These are phyloP conservation scores for Talaromyces sp. DNA, from an alignment of 2,329 filamentous ascomycete species.

Conservation along the genomic window DNA sequence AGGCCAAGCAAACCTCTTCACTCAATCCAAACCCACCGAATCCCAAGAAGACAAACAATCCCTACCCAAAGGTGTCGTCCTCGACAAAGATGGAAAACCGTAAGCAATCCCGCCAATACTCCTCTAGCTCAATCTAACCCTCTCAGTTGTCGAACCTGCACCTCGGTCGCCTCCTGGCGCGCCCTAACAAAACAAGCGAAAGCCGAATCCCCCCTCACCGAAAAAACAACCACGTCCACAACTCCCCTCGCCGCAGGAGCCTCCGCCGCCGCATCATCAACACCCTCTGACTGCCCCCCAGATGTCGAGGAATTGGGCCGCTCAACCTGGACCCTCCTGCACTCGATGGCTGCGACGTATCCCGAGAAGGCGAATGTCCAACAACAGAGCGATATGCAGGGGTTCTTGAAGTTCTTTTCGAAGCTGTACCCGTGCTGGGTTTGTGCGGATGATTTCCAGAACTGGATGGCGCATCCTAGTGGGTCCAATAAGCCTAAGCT, in stretches of 20 bases:
- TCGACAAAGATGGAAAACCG: conserved; percentile 56
- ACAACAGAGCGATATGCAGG: conserved; percentile 74
- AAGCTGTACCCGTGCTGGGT: conserved; percentile 94
- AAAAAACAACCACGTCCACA: conserved; percentile 16
- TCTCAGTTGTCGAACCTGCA: conserved; percentile 50
- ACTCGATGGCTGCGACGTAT: conserved; percentile 87
- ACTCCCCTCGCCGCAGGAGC: conserved; percentile 25
- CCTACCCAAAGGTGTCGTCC: conserved; percentile 51
- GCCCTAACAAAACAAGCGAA: conserved; percentile 46
- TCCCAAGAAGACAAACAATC: conserved; percentile 30
- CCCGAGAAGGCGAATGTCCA: conserved; percentile 67
- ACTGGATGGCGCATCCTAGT: conserved; percentile 68
- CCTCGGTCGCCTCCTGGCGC: conserved; percentile 51
- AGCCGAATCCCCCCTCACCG: conserved; percentile 20
- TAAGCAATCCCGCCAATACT: conserved; percentile 29
- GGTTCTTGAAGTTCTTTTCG: conserved; percentile 79
- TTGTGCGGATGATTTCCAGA: conserved; percentile 88
- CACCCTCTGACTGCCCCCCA: conserved; percentile 75
- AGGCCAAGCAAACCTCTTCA: conserved; percentile 8
- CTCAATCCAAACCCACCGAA: conserved; percentile 18
- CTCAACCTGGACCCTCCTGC: conserved; percentile 89
- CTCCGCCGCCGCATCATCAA: not conserved
- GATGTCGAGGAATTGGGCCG: conserved; percentile 87
- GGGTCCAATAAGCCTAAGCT: conserved; percentile 65
- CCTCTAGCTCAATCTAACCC: not conserved